A percentile compares a stretch with the other conserved stretches of the same genome.
These are phyloP conservation scores for Andrographis paniculata DNA, from an alignment of 305 asterid genomes.

Conservation along the genomic window DNA sequence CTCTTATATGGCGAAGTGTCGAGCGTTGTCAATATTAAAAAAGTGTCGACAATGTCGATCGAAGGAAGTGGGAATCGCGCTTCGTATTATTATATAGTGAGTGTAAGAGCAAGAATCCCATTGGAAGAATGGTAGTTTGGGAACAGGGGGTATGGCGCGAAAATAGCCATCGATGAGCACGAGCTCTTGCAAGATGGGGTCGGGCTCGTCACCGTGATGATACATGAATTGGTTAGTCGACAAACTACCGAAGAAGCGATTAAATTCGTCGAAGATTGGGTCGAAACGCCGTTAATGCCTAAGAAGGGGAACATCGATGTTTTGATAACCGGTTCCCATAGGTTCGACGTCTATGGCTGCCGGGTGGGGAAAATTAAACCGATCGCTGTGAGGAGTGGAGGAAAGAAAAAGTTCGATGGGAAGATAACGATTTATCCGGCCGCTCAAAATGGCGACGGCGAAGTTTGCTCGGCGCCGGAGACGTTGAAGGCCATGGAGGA, in stretches of 20 bases:
- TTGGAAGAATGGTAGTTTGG: constrained; percentile 37
- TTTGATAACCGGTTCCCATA: constrained; percentile 32
- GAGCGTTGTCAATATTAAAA: constrained; percentile 10
- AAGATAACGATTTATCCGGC: constrained; percentile 34
- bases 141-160: constrained; percentile 8
- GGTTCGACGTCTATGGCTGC: constrained; percentile 34
- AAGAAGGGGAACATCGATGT: constrained; percentile 1
- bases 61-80: no score
- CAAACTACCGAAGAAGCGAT: constrained; percentile 19
- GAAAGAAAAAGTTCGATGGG: constrained; percentile 31
- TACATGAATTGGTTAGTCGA: constrained; percentile 19
- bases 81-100: neutral
- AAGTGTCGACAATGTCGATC: neutral
- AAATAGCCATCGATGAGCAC: neutral
- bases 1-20: constrained; percentile 32
- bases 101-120: constrained; percentile 25
- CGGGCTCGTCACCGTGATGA: constrained; percentile 28
- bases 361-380: constrained; percentile 61
- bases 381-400: constrained; percentile 40
- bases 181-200: constrained; percentile 24
- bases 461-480: constrained; percentile 27
- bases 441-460: constrained; percentile 32
- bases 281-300: constrained; percentile 12
- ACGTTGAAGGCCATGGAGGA: constrained; percentile 26
- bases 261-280: constrained; percentile 20